A percentile compares a stretch with the other conserved stretches of the same genome.
Evolutionary conservation across 2,329 filamentous ascomycete genomes (phyloP).

Genomic region (Penicillium sp.): DNA sequence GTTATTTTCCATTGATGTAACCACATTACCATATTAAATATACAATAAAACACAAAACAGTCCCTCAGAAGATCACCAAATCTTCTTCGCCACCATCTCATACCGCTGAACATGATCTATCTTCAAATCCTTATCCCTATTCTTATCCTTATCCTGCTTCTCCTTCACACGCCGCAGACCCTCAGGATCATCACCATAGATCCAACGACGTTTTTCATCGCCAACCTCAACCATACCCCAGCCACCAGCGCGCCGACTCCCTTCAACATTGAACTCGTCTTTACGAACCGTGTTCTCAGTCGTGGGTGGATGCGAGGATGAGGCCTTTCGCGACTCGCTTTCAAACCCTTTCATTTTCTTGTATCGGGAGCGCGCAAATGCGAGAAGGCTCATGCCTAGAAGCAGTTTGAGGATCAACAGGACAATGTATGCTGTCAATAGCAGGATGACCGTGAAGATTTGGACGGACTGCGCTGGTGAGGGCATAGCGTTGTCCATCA

Average conservation of each 20-base stretch:
- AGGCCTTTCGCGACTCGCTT: slow-evolving; percentile 26
- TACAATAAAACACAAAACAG: background rate
- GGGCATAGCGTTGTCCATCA: slow-evolving; percentile 51
- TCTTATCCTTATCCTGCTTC: slow-evolving; percentile 66
- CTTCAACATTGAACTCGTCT: slow-evolving; percentile 66
- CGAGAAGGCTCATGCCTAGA: slow-evolving; percentile 84
- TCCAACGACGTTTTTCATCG: slow-evolving; percentile 83
- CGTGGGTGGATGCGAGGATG: slow-evolving; percentile 14
- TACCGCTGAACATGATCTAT: slow-evolving; percentile 77
- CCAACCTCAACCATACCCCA: slow-evolving; percentile 87
- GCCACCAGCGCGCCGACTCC: slow-evolving; percentile 77
- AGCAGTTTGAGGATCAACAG: slow-evolving; percentile 84
- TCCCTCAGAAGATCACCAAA: slow-evolving; percentile 69
- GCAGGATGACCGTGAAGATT: slow-evolving; percentile 74
- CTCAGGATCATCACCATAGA: slow-evolving; percentile 84
- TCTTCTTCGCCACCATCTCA: slow-evolving; percentile 95
- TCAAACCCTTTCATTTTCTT: slow-evolving; percentile 78
- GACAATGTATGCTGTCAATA: slow-evolving; percentile 83
- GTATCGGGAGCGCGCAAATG: slow-evolving; percentile 80
- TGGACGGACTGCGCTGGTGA: slow-evolving; percentile 50
- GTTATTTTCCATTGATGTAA: background rate
- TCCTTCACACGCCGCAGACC: slow-evolving; percentile 68
- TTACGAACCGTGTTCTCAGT: slow-evolving; percentile 30
- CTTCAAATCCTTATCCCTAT: slow-evolving; percentile 60
- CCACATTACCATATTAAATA: background rate